Conservation (phyloP, 2,329 filamentous ascomycete species). For the Fusarium nurragi region DNA sequence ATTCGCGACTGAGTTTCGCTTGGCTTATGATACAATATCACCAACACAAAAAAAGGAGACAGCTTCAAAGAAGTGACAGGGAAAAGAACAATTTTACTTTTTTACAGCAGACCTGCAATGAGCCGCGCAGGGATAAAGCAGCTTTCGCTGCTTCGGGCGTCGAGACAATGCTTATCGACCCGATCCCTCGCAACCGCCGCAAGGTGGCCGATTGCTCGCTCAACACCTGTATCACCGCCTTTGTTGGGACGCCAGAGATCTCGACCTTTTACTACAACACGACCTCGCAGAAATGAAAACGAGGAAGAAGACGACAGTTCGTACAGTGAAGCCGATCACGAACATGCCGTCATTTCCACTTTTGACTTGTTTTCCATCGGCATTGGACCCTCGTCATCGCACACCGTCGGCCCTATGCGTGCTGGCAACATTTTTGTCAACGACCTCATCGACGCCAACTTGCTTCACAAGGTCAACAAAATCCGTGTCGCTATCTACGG, state of each 20-base stretch:
- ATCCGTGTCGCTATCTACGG: constrained; percentile 61
- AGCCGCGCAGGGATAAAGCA: constrained; percentile 32
- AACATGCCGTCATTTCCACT: constrained; percentile 62
- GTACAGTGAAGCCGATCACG: constrained; percentile 60
- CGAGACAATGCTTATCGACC: constrained; percentile 23
- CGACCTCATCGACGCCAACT: constrained; percentile 56
- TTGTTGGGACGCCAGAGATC: not conserved
- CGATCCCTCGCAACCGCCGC: constrained; percentile 19
- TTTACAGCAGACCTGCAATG: constrained; percentile 2
- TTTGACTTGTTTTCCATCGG: constrained; percentile 63
- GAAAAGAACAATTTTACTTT: not conserved
- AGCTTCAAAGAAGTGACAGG: not conserved
- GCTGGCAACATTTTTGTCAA: constrained; percentile 62
- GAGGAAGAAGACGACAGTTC: constrained; percentile 45
- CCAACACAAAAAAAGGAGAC: constrained; percentile 3
- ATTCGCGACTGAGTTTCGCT: constrained; percentile 9
- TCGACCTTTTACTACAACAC: constrained; percentile 27
- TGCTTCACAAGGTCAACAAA: constrained; percentile 57
- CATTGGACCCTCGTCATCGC: constrained; percentile 61
- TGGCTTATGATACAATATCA: constrained; percentile 20
- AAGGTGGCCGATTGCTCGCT: constrained; percentile 21
- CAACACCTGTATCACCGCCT: not conserved
- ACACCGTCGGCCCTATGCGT: constrained; percentile 63
- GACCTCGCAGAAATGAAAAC: not conserved
- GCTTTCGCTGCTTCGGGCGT: constrained; percentile 32